These are phyloP conservation scores for Neoscytalidium dimidiatum DNA, from an alignment of 2,329 filamentous ascomycete species.

Conservation along the genomic window DNA sequence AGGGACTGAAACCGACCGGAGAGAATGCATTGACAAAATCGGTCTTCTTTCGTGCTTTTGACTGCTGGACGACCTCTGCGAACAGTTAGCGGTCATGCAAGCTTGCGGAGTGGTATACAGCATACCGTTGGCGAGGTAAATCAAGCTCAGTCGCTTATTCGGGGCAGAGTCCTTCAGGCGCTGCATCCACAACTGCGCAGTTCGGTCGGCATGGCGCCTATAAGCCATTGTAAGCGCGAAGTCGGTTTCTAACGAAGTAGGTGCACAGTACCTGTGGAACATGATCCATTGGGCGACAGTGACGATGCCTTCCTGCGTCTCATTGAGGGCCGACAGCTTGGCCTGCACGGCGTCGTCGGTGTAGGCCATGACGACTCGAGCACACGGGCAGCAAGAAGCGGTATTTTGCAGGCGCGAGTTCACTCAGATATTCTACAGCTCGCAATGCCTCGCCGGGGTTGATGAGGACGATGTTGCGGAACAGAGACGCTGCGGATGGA, in stretches of 20 bases:
- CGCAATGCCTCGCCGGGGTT: neutral
- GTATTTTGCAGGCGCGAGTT: conserved; percentile 27
- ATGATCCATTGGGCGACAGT: conserved; percentile 99
- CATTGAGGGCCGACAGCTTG: conserved; percentile 92
- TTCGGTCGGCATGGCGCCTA: conserved; percentile 89
- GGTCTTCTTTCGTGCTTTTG: conserved; percentile 85
- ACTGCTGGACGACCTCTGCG: conserved; percentile 92
- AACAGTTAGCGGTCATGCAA: neutral
- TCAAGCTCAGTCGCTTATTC: conserved; percentile 81
- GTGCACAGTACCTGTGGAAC: conserved; percentile 80
- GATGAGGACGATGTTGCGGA: neutral
- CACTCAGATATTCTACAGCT: conserved; percentile 21
- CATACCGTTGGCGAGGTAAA: conserved; percentile 94
- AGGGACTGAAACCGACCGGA: conserved; percentile 55
- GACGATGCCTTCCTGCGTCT: conserved; percentile 96
- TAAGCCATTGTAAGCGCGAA: neutral
- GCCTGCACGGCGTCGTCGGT: conserved; percentile 93
- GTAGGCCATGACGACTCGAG: conserved; percentile 70
- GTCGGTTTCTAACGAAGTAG: neutral
- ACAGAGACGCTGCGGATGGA: neutral
- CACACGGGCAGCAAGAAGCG: conserved; percentile 19
- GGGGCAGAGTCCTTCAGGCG: conserved; percentile 84
- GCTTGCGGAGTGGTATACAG: neutral
- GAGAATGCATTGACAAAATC: conserved; percentile 93
- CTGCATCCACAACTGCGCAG: conserved; percentile 88